These are phyloP conservation scores for Tylopilus sp. DNA, from an alignment of 768 basidiomycete species.

Conservation along the genomic window DNA sequence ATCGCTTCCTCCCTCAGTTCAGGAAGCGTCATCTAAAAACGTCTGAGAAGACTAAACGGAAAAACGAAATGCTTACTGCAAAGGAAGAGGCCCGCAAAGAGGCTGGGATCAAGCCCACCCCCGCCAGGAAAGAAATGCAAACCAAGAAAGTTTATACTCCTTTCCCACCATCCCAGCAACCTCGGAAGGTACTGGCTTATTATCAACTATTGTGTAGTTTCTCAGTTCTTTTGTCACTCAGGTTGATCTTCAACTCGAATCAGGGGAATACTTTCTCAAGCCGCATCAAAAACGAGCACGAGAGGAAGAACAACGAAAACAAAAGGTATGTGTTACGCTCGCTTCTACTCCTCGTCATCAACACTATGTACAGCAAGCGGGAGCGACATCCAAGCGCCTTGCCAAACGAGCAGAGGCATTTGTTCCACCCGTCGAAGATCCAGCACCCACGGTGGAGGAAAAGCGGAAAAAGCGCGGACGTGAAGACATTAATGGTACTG, in stretches of 20 bases:
- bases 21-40: slow-evolving; percentile 90
- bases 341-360: neutral
- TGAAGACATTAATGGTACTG: slow-evolving; percentile 38
- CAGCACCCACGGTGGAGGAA: slow-evolving; percentile 72
- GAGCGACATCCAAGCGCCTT: slow-evolving; percentile 62
- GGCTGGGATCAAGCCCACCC: slow-evolving; percentile 54
- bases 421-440: slow-evolving; percentile 79
- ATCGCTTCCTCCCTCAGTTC: slow-evolving; percentile 95
- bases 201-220: neutral
- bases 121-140: slow-evolving; percentile 43
- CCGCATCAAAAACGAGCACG: slow-evolving; percentile 77
- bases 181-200: slow-evolving; percentile 69
- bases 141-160: slow-evolving; percentile 96
- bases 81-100: slow-evolving; percentile 63
- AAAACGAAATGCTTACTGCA: slow-evolving; percentile 66
- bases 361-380: slow-evolving; percentile 61
- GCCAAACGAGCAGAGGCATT: slow-evolving; percentile 86
- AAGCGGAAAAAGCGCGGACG: slow-evolving; percentile 58
- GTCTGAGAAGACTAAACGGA: slow-evolving; percentile 88
- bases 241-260: slow-evolving; percentile 92
- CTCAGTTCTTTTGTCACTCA: slow-evolving; percentile 27
- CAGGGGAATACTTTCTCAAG: slow-evolving; percentile 98
- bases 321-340: slow-evolving; percentile 46
- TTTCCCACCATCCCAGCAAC: slow-evolving; percentile 93
- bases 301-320: slow-evolving; percentile 66